phyloP scores from a whole-genome alignment of 2,329 filamentous ascomycete species.

The Thyridium curvatum region DNA sequence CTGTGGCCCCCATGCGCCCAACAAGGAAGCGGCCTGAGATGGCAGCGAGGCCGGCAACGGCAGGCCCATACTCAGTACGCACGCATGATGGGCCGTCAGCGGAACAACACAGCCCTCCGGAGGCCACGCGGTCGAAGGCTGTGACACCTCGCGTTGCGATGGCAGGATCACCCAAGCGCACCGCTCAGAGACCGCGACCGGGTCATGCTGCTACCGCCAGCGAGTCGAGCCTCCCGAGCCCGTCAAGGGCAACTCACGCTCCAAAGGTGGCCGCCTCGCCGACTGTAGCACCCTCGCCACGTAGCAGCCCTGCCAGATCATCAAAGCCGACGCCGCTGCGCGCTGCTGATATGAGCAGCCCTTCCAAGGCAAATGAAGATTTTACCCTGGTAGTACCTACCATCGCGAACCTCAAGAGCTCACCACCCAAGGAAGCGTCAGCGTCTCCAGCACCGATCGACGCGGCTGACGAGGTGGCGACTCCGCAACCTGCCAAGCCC shows the following conservation, averaged over 20 bases:
- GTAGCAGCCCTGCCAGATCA: constrained; percentile 23
- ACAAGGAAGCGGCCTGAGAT: constrained; percentile 52
- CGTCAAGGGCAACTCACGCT: constrained; percentile 26
- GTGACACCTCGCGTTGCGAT: constrained; percentile 35
- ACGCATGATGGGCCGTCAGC: constrained; percentile 36
- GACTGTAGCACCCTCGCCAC: constrained; percentile 12
- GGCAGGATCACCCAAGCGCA: constrained; percentile 46
- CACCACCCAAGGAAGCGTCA: constrained; percentile 5
- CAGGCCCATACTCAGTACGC: constrained; percentile 58
- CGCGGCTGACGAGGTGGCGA: constrained; percentile 1
- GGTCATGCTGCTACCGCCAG: constrained; percentile 43
- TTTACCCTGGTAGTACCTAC: constrained; percentile 46
- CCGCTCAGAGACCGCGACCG: constrained; percentile 36
- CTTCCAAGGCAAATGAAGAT: constrained; percentile 43
- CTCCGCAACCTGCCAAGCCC: constrained; percentile 9
- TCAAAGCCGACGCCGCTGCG: constrained; percentile 8
- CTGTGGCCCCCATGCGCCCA: constrained; percentile 57
- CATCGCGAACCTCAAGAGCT: constrained; percentile 21
- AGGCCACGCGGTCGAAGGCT: constrained; percentile 36
- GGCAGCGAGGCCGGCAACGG: constrained; percentile 54
- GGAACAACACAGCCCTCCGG: constrained; percentile 39
- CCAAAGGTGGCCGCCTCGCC: constrained; percentile 30
- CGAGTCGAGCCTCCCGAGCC: constrained; percentile 43
- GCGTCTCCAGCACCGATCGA: neutral
- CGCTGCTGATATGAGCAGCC: constrained; percentile 26